A percentile compares a stretch with the other conserved stretches of the same genome.
Evolutionary conservation across 768 basidiomycete species (phyloP).

Genomic region (Clitopilus passeckerianus): DNA sequence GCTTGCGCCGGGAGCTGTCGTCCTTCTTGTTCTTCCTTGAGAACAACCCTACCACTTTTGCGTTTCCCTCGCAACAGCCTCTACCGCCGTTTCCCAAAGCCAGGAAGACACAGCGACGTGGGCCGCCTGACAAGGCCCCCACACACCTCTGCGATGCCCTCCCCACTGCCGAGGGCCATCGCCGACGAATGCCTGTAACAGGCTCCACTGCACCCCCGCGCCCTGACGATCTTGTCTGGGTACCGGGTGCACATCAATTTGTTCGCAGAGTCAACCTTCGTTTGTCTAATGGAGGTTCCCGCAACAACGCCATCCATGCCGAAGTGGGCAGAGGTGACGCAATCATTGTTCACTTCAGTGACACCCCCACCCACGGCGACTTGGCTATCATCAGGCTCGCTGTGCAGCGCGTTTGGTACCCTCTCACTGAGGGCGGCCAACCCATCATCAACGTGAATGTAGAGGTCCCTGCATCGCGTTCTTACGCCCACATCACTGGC

Average conservation of each 20-base stretch:
- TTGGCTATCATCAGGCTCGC: neutral
- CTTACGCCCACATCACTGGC: neutral
- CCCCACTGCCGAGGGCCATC: no score
- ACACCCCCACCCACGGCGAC: neutral
- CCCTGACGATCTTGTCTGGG: neutral
- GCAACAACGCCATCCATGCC: neutral
- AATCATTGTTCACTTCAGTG: neutral
- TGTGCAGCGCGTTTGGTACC: neutral
- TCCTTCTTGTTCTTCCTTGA: no score
- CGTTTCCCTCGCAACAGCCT: no score
- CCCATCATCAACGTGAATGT: neutral
- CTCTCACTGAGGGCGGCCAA: neutral
- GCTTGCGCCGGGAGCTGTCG: no score
- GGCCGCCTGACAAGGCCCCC: no score
- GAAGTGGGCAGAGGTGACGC: neutral
- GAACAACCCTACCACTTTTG: no score
- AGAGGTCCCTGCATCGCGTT: neutral
- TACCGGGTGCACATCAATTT: no score
- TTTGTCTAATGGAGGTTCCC: neutral
- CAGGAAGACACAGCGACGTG: no score
- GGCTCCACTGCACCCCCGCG: neutral
- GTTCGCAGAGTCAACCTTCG: neutral
- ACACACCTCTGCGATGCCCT: no score
- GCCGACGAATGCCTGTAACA: no score
- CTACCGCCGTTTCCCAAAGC: no score